Evolutionary conservation across 2,329 filamentous ascomycete species (phyloP).

Genomic region (Exserohilum rostratum): DNA sequence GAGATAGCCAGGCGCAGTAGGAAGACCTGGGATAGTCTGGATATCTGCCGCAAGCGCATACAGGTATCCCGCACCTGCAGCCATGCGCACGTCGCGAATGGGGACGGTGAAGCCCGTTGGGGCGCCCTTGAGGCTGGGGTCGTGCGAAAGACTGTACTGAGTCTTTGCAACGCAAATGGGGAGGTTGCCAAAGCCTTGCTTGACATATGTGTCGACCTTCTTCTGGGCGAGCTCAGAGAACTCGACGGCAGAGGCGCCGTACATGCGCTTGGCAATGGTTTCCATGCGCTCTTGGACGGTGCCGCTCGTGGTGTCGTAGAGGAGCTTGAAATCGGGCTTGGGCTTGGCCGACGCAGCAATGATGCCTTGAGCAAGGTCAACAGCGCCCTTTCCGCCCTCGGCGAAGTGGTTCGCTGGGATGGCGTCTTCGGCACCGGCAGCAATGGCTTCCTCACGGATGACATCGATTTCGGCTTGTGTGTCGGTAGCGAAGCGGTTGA

Average conservation of each 20-base stretch:
- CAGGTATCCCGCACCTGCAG: constrained; percentile 79
- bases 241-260: constrained; percentile 86
- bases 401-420: constrained; percentile 97
- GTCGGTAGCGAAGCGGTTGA: constrained; percentile 96
- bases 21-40: constrained; percentile 94
- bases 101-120: constrained; percentile 93
- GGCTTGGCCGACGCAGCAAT: constrained; percentile 81
- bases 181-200: constrained; percentile 88
- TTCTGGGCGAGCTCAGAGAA: constrained; percentile 93
- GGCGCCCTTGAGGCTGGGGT: constrained; percentile 91
- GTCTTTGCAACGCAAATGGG: constrained; percentile 98
- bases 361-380: constrained; percentile 87
- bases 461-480: constrained; percentile 90
- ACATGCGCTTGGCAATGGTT: constrained; percentile 89
- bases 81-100: constrained; percentile 91
- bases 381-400: constrained; percentile 86
- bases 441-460: constrained; percentile 86
- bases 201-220: constrained; percentile 94
- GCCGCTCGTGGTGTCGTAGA: constrained; percentile 75
- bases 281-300: constrained; percentile 89
- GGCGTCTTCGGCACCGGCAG: constrained; percentile 91
- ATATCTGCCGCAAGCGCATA: constrained; percentile 97
- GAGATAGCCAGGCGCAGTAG: constrained; percentile 92
- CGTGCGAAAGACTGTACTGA: constrained; percentile 94
- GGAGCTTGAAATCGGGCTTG: constrained; percentile 77